phyloP scores from a whole-genome alignment of 805 yeast genomes.

The Candida sithepensis region DNA sequence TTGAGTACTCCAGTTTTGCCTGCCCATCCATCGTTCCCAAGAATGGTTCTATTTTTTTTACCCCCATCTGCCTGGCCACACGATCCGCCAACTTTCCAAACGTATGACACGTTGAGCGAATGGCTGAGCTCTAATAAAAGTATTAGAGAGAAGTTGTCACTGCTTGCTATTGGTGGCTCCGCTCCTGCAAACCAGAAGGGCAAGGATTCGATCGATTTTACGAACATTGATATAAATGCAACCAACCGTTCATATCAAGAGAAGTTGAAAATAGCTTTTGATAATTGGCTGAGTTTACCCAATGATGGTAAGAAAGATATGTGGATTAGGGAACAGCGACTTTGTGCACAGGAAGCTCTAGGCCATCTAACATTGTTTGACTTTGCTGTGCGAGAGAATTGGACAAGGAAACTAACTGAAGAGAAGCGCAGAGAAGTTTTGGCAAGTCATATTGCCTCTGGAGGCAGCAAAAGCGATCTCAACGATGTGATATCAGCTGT shows the following conservation, averaged over 20 bases:
- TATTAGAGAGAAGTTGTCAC: conserved; percentile 22
- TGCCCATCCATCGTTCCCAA: conserved; percentile 45
- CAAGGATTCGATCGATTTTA: neutral
- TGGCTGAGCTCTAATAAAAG: conserved; percentile 20
- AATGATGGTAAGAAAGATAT: conserved; percentile 35
- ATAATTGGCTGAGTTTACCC: conserved; percentile 39
- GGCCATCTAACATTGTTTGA: conserved; percentile 40
- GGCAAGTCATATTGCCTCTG: conserved; percentile 2
- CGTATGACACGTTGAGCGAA: conserved; percentile 31
- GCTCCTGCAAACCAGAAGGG: neutral
- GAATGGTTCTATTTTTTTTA: conserved; percentile 44
- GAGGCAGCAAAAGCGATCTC: conserved; percentile 1
- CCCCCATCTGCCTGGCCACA: conserved; percentile 48
- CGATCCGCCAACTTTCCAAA: conserved; percentile 48
- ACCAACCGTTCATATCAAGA: conserved; percentile 24
- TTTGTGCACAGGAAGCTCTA: conserved; percentile 42
- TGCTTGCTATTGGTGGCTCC: conserved; percentile 5
- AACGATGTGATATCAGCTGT: neutral
- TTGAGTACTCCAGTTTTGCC: conserved; percentile 38
- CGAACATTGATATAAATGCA: neutral
- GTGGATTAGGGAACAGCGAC: conserved; percentile 42
- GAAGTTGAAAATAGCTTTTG: conserved; percentile 42
- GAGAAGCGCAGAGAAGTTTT: conserved; percentile 17
- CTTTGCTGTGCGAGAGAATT: conserved; percentile 38
- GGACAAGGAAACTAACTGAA: conserved; percentile 29